phyloP scores from a whole-genome alignment of 306 rosid species.

The Myrica gale region DNA sequence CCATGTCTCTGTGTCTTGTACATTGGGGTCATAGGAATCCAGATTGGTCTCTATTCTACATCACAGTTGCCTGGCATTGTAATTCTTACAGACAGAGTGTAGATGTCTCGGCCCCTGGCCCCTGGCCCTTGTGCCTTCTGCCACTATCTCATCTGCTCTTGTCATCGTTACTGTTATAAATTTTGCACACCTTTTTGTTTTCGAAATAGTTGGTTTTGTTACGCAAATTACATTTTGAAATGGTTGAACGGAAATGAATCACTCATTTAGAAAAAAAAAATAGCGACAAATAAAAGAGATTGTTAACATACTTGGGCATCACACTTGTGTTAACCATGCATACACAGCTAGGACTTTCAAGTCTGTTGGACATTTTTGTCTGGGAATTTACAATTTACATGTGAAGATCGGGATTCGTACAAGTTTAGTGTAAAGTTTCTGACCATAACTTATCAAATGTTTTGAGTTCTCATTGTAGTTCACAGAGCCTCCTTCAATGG shows the following conservation, averaged over 20 bases:
- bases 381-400: no score
- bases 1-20: conserved; percentile 30
- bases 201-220: background rate
- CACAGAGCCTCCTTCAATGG: no score
- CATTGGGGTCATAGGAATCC: conserved; percentile 35
- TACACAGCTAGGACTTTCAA: background rate
- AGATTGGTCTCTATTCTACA: conserved; percentile 23
- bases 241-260: background rate
- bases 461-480: no score
- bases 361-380: background rate
- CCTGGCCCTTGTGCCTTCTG: background rate
- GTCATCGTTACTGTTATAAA: background rate
- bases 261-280: background rate
- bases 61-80: conserved; percentile 17
- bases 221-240: background rate
- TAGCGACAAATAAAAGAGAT: background rate
- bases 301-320: background rate
- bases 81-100: conserved; percentile 2
- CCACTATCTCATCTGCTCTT: background rate
- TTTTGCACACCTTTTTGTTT: background rate
- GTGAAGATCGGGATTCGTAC: no score
- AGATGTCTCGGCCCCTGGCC: background rate
- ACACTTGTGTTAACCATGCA: background rate
- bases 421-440: background rate
- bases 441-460: background rate